phyloP scores from a whole-genome alignment of 2,329 filamentous ascomycete genomes.

The Neofusicoccum laricinum region DNA sequence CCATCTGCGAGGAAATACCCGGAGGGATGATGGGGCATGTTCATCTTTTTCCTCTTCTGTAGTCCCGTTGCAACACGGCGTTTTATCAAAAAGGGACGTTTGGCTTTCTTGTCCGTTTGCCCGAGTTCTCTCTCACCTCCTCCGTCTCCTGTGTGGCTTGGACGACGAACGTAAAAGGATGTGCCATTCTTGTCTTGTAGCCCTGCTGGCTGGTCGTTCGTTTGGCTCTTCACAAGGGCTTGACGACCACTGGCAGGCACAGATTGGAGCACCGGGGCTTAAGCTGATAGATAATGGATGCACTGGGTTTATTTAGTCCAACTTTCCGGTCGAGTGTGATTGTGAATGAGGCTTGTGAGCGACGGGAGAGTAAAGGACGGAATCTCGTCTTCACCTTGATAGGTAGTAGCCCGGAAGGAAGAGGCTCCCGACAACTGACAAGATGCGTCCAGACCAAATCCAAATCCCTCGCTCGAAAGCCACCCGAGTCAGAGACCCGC shows the following conservation, averaged over 20 bases:
- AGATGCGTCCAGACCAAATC: background rate
- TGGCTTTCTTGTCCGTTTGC: background rate
- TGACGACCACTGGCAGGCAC: no score
- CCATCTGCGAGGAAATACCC: background rate
- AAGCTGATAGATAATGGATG: background rate
- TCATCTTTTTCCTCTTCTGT: background rate
- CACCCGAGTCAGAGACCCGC: background rate
- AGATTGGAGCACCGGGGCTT: background rate
- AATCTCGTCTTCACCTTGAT: no score
- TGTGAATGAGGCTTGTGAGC: no score
- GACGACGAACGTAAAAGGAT: background rate
- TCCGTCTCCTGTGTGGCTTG: background rate
- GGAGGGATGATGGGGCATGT: background rate
- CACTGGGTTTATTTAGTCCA: background rate
- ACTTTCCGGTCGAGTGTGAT: no score
- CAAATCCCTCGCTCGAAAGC: background rate
- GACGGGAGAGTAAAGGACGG: no score
- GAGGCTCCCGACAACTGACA: no score
- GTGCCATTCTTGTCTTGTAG: no score
- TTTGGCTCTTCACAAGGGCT: background rate
- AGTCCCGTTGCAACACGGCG: background rate
- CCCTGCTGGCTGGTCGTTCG: background rate
- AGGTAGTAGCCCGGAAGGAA: no score
- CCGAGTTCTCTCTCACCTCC: background rate
- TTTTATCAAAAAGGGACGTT: background rate